Evolutionary conservation across 345 rosid species (phyloP).

Genomic region (Rhodamnia argentea): DNA sequence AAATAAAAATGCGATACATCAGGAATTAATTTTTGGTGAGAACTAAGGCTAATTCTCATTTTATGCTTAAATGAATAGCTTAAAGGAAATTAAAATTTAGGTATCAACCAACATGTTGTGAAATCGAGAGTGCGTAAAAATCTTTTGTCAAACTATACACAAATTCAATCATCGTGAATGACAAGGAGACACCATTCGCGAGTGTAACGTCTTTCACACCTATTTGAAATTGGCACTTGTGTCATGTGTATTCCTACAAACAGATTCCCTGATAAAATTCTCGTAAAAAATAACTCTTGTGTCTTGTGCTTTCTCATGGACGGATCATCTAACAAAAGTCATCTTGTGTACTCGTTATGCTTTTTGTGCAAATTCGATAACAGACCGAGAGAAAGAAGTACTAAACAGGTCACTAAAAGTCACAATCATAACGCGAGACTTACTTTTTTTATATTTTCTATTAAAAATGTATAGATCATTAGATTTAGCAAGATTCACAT

Average conservation of each 20-base stretch:
- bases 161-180: neutral
- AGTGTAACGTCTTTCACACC: neutral
- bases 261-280: neutral
- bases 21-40: too few relatives aligned
- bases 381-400: neutral
- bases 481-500: too few relatives aligned
- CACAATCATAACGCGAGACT: neutral
- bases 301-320: neutral
- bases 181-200: neutral
- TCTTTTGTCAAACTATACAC: neutral
- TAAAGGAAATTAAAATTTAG: too few relatives aligned
- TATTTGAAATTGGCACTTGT: neutral
- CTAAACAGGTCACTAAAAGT: neutral
- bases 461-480: neutral
- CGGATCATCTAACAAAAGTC: neutral
- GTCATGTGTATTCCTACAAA: neutral
- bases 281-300: neutral
- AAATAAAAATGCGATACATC: too few relatives aligned
- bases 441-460: neutral
- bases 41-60: too few relatives aligned
- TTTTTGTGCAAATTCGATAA: neutral
- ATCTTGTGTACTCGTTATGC: neutral
- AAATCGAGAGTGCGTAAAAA: neutral
- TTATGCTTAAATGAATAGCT: too few relatives aligned
- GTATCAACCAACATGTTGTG: too few relatives aligned